Percentiles rank a stretch among this genome's conserved stretches.
phyloP scores from a whole-genome alignment of 129 eudicot species.

The Sambucus nigra region DNA sequence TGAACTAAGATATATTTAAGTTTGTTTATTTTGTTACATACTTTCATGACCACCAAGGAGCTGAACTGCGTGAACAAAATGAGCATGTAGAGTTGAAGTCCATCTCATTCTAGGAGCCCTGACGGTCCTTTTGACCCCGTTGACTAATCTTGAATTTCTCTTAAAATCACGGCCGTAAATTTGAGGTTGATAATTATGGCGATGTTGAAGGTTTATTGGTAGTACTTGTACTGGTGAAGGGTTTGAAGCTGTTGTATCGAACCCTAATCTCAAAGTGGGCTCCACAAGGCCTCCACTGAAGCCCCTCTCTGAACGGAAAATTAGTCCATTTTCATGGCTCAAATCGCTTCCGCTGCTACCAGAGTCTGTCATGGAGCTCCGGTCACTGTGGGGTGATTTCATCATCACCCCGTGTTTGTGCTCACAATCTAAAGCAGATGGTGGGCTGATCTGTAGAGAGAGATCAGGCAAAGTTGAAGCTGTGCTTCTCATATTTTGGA shows the following conservation, averaged over 20 bases:
- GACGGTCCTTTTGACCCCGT: slow-evolving; percentile 46
- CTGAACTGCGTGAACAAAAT: slow-evolving; percentile 89
- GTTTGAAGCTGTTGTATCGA: slow-evolving; percentile 22
- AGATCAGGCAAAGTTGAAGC: slow-evolving; percentile 56
- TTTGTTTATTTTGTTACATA: too few species aligned
- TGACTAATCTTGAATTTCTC: slow-evolving; percentile 43
- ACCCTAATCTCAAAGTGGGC: slow-evolving; percentile 52
- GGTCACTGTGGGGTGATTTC: too few species aligned
- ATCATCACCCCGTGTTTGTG: background rate
- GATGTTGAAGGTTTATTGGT: slow-evolving; percentile 15
- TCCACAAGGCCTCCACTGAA: slow-evolving; percentile 19
- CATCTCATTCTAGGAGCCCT: slow-evolving; percentile 93
- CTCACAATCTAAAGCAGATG: slow-evolving; percentile 9
- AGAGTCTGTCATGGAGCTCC: slow-evolving; percentile 45
- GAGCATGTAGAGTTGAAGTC: slow-evolving; percentile 96
- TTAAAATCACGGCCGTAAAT: slow-evolving; percentile 47
- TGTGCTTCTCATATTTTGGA: slow-evolving; percentile 8
- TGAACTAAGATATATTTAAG: background rate
- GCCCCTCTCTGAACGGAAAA: slow-evolving; percentile 12
- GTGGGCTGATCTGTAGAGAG: slow-evolving; percentile 72
- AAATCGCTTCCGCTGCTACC: slow-evolving; percentile 64
- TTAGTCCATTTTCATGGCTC: slow-evolving; percentile 46
- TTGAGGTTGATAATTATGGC: slow-evolving; percentile 41
- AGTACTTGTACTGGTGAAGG: slow-evolving; percentile 10
- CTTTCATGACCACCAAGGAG: slow-evolving; percentile 96